phyloP scores from a whole-genome alignment of 228 moss, liverwort and hornwort genomes.

The Sphagnum fallax region DNA sequence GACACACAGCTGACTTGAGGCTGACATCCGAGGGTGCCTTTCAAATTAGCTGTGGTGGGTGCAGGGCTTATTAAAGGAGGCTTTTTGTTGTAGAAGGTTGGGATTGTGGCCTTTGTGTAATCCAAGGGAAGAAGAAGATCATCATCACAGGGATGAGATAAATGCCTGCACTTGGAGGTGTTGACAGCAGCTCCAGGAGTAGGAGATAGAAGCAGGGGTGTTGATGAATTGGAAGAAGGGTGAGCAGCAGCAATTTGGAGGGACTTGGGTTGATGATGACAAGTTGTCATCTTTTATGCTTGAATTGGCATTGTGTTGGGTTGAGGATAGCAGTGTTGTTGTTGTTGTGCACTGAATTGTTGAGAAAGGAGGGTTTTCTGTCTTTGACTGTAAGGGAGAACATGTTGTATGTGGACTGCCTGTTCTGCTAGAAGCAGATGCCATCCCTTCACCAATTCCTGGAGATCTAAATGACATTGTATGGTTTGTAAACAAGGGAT shows the following conservation, averaged over 20 bases:
- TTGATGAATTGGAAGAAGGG: neutral
- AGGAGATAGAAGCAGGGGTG: constrained; percentile 20
- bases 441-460: constrained; percentile 15
- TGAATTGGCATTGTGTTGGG: constrained; percentile 18
- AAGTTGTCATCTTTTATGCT: constrained; percentile 43
- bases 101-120: constrained; percentile 30
- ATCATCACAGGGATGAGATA: constrained; percentile 27
- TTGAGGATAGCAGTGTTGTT: constrained; percentile 9
- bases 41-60: constrained; percentile 19
- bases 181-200: constrained; percentile 17
- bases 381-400: too few species aligned
- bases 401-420: constrained; percentile 13
- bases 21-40: constrained; percentile 14
- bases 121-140: neutral
- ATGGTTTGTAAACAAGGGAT: constrained; percentile 78
- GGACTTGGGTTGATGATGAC: constrained; percentile 42
- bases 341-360: constrained; percentile 18
- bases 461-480: constrained; percentile 29
- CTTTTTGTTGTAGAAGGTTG: constrained; percentile 35
- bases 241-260: constrained; percentile 7
- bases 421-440: constrained; percentile 28
- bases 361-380: too few species aligned
- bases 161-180: constrained; percentile 21
- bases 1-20: constrained; percentile 36
- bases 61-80: constrained; percentile 15